Percentiles rank a stretch among this genome's conserved stretches.
Conservation (phyloP, 2,329 filamentous ascomycete species). For the Diplodia sapinea region DNA sequence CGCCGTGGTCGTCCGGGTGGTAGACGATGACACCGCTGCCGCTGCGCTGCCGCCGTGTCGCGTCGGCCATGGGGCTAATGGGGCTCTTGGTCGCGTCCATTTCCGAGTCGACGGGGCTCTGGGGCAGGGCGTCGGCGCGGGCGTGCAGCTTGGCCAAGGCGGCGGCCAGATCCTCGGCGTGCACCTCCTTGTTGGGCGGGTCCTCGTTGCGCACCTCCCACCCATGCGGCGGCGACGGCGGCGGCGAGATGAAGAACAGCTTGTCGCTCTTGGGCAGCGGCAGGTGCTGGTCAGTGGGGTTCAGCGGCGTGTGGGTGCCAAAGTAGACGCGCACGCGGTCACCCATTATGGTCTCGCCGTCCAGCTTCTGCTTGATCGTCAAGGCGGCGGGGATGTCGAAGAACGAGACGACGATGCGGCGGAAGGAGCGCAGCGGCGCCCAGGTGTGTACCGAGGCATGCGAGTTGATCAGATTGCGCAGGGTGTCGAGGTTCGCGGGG, state of each 20-base stretch:
- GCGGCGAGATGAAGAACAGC: slow-evolving; percentile 70
- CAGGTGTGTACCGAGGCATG: slow-evolving; percentile 78
- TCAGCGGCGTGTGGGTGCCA: slow-evolving; percentile 47
- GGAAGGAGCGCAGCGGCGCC: slow-evolving; percentile 81
- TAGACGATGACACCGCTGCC: slow-evolving; percentile 68
- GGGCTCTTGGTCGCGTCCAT: slow-evolving; percentile 39
- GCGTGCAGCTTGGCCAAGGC: slow-evolving; percentile 62
- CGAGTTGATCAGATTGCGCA: slow-evolving; percentile 71
- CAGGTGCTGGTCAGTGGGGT: slow-evolving; percentile 48
- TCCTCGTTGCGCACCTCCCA: slow-evolving; percentile 69
- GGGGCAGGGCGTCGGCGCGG: slow-evolving; percentile 34
- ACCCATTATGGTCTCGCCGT: slow-evolving; percentile 75
- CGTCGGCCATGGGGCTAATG: slow-evolving; percentile 35
- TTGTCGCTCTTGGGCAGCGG: slow-evolving; percentile 62
- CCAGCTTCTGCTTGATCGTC: slow-evolving; percentile 72
- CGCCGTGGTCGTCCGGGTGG: slow-evolving; percentile 66
- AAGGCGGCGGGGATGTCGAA: slow-evolving; percentile 72
- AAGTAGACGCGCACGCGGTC: slow-evolving; percentile 53
- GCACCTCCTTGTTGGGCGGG: slow-evolving; percentile 69
- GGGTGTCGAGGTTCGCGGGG: slow-evolving; percentile 73
- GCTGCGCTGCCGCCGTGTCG: slow-evolving; percentile 42
- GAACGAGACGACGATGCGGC: slow-evolving; percentile 81
- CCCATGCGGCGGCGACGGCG: slow-evolving; percentile 67
- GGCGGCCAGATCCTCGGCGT: slow-evolving; percentile 64
- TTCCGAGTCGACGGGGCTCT: slow-evolving; percentile 35